phyloP scores from a whole-genome alignment of 768 basidiomycete species.

The Cyathus striatus region DNA sequence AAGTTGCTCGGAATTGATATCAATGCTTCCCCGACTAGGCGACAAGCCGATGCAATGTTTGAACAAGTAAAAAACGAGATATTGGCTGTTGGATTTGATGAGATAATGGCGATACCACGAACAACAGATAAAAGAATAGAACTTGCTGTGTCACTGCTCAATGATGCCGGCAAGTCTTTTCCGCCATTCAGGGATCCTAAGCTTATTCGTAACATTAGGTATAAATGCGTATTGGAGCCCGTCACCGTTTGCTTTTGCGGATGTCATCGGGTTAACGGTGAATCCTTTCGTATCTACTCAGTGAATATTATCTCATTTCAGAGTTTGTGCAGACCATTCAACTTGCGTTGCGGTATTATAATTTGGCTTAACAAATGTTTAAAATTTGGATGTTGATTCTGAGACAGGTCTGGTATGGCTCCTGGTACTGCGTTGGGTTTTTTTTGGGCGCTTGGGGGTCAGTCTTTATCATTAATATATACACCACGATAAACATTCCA shows the following conservation, averaged over 20 bases:
- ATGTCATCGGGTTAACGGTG: slow-evolving; percentile 65
- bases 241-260: slow-evolving; percentile 46
- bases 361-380: background rate
- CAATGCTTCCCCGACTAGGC: slow-evolving; percentile 42
- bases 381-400: background rate
- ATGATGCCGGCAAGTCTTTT: slow-evolving; percentile 51
- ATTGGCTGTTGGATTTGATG: slow-evolving; percentile 62
- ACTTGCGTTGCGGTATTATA: slow-evolving; percentile 49
- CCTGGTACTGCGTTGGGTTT: slow-evolving; percentile 67
- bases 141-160: slow-evolving; percentile 59
- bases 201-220: slow-evolving; percentile 26
- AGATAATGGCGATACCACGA: slow-evolving; percentile 59
- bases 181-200: background rate
- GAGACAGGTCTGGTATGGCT: slow-evolving; percentile 55
- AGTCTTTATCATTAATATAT: too few relatives aligned
- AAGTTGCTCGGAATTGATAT: slow-evolving; percentile 60
- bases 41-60: slow-evolving; percentile 60
- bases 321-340: slow-evolving; percentile 47
- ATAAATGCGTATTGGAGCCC: slow-evolving; percentile 72
- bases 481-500: slow-evolving; percentile 1
- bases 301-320: slow-evolving; percentile 1
- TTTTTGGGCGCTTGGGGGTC: slow-evolving; percentile 67
- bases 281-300: too few relatives aligned
- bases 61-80: slow-evolving; percentile 70
- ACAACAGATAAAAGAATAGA: slow-evolving; percentile 55